These are phyloP conservation scores for Pyracantha coccinea DNA, from an alignment of 331 rosid genomes.

Conservation along the genomic window DNA sequence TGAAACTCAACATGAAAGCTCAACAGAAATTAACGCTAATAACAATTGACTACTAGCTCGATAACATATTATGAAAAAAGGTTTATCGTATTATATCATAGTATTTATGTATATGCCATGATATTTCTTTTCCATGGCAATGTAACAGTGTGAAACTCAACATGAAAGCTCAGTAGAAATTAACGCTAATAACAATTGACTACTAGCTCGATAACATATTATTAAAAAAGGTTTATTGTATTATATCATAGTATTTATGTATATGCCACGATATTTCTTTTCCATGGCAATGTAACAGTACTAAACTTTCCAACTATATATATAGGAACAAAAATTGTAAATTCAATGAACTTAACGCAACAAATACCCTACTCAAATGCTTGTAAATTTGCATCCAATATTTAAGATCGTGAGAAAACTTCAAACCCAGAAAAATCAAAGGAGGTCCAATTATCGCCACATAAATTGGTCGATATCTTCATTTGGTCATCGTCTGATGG, in stretches of 20 bases:
- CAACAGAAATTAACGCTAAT: neutral
- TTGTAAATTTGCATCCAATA: constrained; percentile 8
- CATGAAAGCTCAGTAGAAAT: neutral
- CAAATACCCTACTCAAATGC: neutral
- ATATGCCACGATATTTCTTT: neutral
- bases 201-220: neutral
- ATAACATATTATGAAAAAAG: neutral
- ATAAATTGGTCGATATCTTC: constrained; percentile 20
- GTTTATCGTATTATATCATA: neutral
- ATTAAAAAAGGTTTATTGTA: neutral
- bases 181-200: no score
- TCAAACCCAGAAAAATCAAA: constrained; percentile 48
- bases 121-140: neutral
- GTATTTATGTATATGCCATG: neutral
- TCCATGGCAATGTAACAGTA: neutral
- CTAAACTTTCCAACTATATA: neutral
- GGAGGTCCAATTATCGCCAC: constrained; percentile 42
- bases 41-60: no score
- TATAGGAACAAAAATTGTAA: neutral
- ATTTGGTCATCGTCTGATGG: constrained; percentile 18
- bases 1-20: no score
- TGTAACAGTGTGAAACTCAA: no score
- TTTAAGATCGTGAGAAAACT: constrained; percentile 37
- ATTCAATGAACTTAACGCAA: neutral
- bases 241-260: neutral